Conservation (phyloP, 192 early-diverging fungal genomes). For the Backusella circina region DNA sequence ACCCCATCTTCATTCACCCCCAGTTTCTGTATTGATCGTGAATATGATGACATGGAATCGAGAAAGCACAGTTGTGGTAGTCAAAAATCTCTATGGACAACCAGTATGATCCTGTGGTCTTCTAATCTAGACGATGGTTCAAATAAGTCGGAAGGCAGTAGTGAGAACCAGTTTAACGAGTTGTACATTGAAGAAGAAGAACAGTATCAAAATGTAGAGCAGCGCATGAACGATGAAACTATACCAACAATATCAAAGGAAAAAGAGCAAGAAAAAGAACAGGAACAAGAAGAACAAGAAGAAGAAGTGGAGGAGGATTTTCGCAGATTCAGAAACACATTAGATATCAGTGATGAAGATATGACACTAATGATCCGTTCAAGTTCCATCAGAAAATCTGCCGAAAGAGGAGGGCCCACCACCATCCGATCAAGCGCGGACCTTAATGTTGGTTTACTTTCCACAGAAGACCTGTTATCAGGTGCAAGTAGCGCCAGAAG, state of each 20-base stretch:
- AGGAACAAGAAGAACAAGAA: neutral
- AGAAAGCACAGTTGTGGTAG: neutral
- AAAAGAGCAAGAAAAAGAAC: neutral
- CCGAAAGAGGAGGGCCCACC: neutral
- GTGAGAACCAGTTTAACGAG: neutral
- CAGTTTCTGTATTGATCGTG: neutral
- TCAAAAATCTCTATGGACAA: conserved; percentile 17
- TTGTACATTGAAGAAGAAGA: neutral
- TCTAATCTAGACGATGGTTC: conserved; percentile 1
- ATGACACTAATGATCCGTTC: neutral
- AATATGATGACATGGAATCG: neutral
- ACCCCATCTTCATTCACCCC: neutral
- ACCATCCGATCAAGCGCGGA: neutral
- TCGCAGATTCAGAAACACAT: neutral
- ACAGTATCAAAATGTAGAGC: neutral
- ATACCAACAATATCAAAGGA: neutral
- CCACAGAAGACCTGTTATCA: neutral
- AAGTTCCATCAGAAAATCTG: neutral
- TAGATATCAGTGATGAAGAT: neutral
- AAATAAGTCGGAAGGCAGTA: neutral
- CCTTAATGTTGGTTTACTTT: neutral
- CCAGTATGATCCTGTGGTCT: neutral
- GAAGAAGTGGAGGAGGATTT: neutral
- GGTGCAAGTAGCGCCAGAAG: neutral
- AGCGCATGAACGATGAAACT: neutral